Evolutionary conservation across 2,329 filamentous ascomycete species (phyloP).

Genomic region (Penicillium sumatraense): DNA sequence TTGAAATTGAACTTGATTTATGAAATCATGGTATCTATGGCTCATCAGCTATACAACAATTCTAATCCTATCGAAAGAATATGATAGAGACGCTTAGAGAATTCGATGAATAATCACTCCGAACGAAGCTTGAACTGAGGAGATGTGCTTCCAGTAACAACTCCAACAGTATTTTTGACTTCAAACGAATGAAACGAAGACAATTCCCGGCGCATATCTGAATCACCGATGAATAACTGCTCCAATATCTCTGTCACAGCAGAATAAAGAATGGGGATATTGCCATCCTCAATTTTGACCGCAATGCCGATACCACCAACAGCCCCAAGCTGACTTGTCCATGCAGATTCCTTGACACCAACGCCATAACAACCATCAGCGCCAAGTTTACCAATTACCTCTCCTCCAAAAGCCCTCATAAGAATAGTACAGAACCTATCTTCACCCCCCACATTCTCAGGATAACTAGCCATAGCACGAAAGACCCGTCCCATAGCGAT

Average conservation of each 20-base stretch:
- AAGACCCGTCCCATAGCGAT: constrained; percentile 43
- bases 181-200: constrained; percentile 38
- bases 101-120: too few relatives aligned
- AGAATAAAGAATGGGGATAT: constrained; percentile 49
- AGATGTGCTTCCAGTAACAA: constrained; percentile 39
- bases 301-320: constrained; percentile 49
- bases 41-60: neutral
- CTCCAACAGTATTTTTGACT: constrained; percentile 44
- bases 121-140: constrained; percentile 16
- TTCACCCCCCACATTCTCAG: constrained; percentile 52
- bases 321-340: constrained; percentile 43
- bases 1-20: neutral
- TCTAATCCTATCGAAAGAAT: neutral
- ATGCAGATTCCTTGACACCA: constrained; percentile 44
- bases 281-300: constrained; percentile 57
- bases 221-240: constrained; percentile 46
- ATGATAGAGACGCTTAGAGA: too few relatives aligned
- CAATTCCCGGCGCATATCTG: constrained; percentile 35
- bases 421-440: constrained; percentile 54
- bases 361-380: constrained; percentile 57
- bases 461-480: constrained; percentile 48
- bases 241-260: constrained; percentile 51
- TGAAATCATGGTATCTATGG: too few relatives aligned
- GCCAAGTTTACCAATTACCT: constrained; percentile 53
- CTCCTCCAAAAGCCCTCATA: constrained; percentile 46